Base-by-base conservation (phyloP, 1,284 basidiomycete species). In the Cystobasidium slooffiae region DNA sequence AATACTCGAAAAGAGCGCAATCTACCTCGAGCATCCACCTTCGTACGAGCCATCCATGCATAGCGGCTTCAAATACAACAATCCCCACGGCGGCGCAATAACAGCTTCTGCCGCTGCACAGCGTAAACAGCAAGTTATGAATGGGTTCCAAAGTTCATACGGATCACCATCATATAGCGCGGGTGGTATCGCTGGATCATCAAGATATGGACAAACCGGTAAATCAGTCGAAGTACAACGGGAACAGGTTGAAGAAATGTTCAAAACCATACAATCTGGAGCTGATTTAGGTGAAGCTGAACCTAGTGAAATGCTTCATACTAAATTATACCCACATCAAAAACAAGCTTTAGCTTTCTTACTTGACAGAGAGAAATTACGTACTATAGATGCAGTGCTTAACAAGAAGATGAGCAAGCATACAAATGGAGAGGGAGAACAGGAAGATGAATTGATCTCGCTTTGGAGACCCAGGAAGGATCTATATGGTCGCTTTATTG, bases 261-360 rank as follows among this genome's bases (percentile, higher is more conserved):
- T 98, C 85, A 90, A 91, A 83, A 93, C 87, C 79, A 82, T 99
- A 78, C 89, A 89, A 80, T 89, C 88, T 78, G 94, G 93, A 31
- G 92, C 92, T 76, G 94, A 96, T 78, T 84, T 99, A 24, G 84
- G 85, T 16, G 92, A 96, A 82, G 92, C 91, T 16, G 90, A 94
- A 81, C 88, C 94, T 69, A 85, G 91, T 91, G 82, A 80, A n/a
- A 89, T 93, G 80, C 88, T 99, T 76, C 89, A 89, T 46, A 97
- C 97, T n/a, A 86, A 84, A 56, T 85, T 99, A 8, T 98, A 98
- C 83, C 92, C 94, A 18, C 97, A 99, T 84, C 97, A 99, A 84
- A 96, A 96, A 84, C 96, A 97, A 83, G 97, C 95, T 24, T 86
- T 99, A 24, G 94, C 95, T 0, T 99, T 99, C 83, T 84, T 99